Base-by-base conservation (phyloP, 495 filamentous ascomycete genomes). In the Tirmania nivea region DNA sequence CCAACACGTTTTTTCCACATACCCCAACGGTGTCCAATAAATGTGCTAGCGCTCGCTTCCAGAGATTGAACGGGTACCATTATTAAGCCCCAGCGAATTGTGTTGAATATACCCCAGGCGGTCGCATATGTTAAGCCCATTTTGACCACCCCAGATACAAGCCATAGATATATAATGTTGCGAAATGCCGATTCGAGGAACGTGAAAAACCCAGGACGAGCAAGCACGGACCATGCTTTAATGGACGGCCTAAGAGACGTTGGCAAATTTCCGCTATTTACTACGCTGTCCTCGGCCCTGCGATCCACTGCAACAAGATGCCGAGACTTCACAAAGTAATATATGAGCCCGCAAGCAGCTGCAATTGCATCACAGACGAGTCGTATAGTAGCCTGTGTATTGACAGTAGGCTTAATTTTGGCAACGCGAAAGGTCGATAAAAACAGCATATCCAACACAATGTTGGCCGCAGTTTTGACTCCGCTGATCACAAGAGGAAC, bases 11-110 rank as follows among this genome's bases (percentile, higher is more conserved):
- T 64, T 55, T 74, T 67, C 73, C 77, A 84, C 4, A 59, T 54
- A 0, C 80, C 79, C 82, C 81, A 85, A 11, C 64, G 64, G 61
- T 86, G 82, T 0, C 80, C 79, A 31, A 84, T 68, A 59, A 84
- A 84, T 0, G 79, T 68, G 4, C 79, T 68, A 1, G 77, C 67
- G 0, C 80, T 78, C 8, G 76, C 75, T 59, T 86, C 80, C 9
- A 85, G 63, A 0, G 80, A 69, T 53, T 77, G 73, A 0, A 84
- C 81, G 0, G 81, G 80, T 1, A 86, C 79, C 82, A 84, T 86
- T 34, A 84, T 69, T 4, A 86, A 66, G 1, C 82, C 80, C 81
- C 80, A 86, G n/a, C 81, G 73, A 55, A 86, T 83, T 0, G 80
- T 84, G 55, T 74, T 82, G 68, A 86, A 85, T 37, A 84, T 69